Evolutionary conservation across 345 rosid genomes (phyloP).

Genomic region (Corchorus capsularis): DNA sequence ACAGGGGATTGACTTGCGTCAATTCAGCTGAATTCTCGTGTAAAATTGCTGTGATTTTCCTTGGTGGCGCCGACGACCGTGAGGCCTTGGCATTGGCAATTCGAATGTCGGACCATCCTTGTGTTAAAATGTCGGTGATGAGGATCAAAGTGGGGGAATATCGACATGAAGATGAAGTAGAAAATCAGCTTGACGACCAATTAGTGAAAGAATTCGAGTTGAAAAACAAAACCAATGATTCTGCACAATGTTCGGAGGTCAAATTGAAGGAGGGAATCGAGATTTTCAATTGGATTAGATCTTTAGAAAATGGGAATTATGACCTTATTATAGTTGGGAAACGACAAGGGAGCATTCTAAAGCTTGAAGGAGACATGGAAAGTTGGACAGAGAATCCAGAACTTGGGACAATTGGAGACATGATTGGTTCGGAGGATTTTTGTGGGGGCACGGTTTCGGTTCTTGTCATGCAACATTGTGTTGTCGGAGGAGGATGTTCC

Average conservation of each 20-base stretch:
- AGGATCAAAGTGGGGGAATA: neutral
- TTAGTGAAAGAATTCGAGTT: constrained; percentile 20
- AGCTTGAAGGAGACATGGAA: constrained; percentile 26
- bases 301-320: constrained; percentile 2
- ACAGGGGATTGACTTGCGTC: constrained; percentile 7
- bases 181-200: constrained; percentile 23
- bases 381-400: constrained; percentile 36
- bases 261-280: neutral
- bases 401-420: constrained; percentile 40
- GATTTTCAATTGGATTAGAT: constrained; percentile 20
- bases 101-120: constrained; percentile 29
- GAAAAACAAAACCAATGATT: neutral
- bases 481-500: neutral
- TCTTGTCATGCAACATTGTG: constrained; percentile 32
- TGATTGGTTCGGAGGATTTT: constrained; percentile 35
- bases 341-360: neutral
- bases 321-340: constrained; percentile 38
- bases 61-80: constrained; percentile 37
- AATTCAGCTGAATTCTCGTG: neutral
- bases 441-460: constrained; percentile 26
- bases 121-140: constrained; percentile 18
- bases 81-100: constrained; percentile 35
- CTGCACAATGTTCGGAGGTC: neutral
- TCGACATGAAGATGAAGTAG: neutral
- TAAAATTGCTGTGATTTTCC: constrained; percentile 27